Conservation (phyloP, 106 monocot genomes). For the Iris macrosiphon region DNA sequence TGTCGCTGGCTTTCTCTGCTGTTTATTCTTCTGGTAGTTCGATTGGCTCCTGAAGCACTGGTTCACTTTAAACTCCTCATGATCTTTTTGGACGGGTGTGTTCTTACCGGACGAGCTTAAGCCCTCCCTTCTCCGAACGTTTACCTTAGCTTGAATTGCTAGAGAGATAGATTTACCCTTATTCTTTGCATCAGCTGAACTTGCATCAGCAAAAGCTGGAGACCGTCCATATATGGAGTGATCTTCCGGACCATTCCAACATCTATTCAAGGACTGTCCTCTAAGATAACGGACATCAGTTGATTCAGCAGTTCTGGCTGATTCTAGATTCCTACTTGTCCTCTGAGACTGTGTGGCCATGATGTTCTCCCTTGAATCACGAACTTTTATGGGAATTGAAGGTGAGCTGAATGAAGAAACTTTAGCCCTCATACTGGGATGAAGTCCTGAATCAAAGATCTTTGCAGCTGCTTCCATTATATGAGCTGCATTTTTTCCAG, state of each 20-base stretch:
- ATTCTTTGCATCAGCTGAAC: constrained; percentile 18
- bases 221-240: neutral
- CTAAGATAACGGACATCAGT: constrained; percentile 17
- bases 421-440: constrained; percentile 10
- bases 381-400: constrained; percentile 23
- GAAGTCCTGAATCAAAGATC: constrained; percentile 52
- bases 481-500: constrained; percentile 60
- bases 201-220: constrained; percentile 10
- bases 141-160: constrained; percentile 49
- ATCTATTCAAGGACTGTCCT: constrained; percentile 32
- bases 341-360: constrained; percentile 16
- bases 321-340: constrained; percentile 26
- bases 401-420: constrained; percentile 13
- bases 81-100: constrained; percentile 16
- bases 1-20: constrained; percentile 23
- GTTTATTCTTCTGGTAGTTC: constrained; percentile 40
- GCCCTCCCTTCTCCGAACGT: constrained; percentile 53
- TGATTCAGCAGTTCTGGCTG: constrained; percentile 25
- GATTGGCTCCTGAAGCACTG: constrained; percentile 24
- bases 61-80: constrained; percentile 14
- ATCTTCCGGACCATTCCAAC: constrained; percentile 29
- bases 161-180: constrained; percentile 42
- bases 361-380: constrained; percentile 26
- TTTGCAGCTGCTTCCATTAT: constrained; percentile 86
- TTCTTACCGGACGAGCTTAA: constrained; percentile 14